These are phyloP conservation scores for Lophiostoma macrostomum DNA, from an alignment of 495 filamentous ascomycete genomes.

Conservation along the genomic window DNA sequence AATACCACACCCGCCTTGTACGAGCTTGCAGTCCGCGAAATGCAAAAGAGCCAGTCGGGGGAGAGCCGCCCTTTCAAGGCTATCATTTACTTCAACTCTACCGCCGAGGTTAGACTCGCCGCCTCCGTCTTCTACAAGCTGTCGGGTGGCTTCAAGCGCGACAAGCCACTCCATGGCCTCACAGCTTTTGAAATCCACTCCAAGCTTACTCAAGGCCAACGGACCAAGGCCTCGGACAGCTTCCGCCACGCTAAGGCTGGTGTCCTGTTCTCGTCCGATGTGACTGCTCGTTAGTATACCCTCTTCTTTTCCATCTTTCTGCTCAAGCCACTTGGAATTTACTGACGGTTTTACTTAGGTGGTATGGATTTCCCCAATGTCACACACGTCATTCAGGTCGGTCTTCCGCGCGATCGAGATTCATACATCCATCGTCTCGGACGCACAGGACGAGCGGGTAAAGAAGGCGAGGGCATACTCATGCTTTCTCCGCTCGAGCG, in stretches of 20 bases:
- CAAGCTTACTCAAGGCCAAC: slow-evolving; percentile 63
- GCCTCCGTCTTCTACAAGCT: slow-evolving; percentile 58
- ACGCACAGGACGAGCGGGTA: slow-evolving; percentile 66
- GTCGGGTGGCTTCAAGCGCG: slow-evolving; percentile 25
- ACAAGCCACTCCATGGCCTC: slow-evolving; percentile 39
- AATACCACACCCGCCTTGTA: slow-evolving; percentile 73
- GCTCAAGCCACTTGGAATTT: too few species aligned
- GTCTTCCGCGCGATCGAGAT: slow-evolving; percentile 67
- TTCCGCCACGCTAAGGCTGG: slow-evolving; percentile 64
- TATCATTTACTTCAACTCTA: slow-evolving; percentile 84
- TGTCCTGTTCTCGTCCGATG: slow-evolving; percentile 88
- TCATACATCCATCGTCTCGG: slow-evolving; percentile 89
- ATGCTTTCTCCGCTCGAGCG: slow-evolving; percentile 62
- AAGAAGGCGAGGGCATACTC: slow-evolving; percentile 77
- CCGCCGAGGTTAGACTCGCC: slow-evolving; percentile 65
- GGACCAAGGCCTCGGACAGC: slow-evolving; percentile 63
- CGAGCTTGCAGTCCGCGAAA: slow-evolving; percentile 65
- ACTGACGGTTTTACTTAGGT: too few species aligned
- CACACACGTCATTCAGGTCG: slow-evolving; percentile 83
- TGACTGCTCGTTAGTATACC: slow-evolving; percentile 91
- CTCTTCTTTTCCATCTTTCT: too few species aligned
- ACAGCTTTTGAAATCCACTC: slow-evolving; percentile 73
- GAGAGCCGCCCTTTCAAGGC: slow-evolving; percentile 76
- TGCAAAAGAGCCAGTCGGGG: slow-evolving; percentile 38
- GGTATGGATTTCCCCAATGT: slow-evolving; percentile 98